Conservation (phyloP, 192 early-diverging fungal genomes). For the Pilaira anomala region DNA sequence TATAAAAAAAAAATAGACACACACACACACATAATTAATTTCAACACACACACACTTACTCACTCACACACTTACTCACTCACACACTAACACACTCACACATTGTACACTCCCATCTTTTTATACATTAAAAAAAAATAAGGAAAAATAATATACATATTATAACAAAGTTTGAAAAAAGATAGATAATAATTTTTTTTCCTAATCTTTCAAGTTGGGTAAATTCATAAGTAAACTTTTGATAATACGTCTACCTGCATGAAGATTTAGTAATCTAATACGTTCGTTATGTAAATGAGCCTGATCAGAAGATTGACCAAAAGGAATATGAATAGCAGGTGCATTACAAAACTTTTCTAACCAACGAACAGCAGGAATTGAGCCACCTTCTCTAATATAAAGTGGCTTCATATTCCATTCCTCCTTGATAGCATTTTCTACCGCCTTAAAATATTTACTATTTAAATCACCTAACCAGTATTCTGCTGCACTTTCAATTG, state of each 20-base stretch:
- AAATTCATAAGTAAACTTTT: slow-evolving; percentile 31
- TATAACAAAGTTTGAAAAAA: no score
- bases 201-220: slow-evolving; percentile 4
- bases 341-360: slow-evolving; percentile 65
- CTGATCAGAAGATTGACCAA: slow-evolving; percentile 76
- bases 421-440: slow-evolving; percentile 59
- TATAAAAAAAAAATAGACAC: no score
- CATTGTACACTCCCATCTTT: neutral
- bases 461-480: slow-evolving; percentile 76
- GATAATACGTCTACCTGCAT: slow-evolving; percentile 64
- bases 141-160: neutral
- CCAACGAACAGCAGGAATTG: slow-evolving; percentile 73
- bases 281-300: slow-evolving; percentile 78
- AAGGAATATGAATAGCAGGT: slow-evolving; percentile 68
- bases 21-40: no score
- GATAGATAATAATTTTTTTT: no score
- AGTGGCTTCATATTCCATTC: slow-evolving; percentile 63
- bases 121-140: neutral
- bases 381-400: slow-evolving; percentile 76
- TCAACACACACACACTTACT: no score
- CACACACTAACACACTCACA: neutral
- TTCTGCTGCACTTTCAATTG: slow-evolving; percentile 59
- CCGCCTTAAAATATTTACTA: slow-evolving; percentile 64
- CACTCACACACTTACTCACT: no score
- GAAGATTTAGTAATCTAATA: slow-evolving; percentile 65